These are phyloP conservation scores for Fusarium sp. DNA, from an alignment of 2,329 filamentous ascomycete genomes.

Conservation along the genomic window DNA sequence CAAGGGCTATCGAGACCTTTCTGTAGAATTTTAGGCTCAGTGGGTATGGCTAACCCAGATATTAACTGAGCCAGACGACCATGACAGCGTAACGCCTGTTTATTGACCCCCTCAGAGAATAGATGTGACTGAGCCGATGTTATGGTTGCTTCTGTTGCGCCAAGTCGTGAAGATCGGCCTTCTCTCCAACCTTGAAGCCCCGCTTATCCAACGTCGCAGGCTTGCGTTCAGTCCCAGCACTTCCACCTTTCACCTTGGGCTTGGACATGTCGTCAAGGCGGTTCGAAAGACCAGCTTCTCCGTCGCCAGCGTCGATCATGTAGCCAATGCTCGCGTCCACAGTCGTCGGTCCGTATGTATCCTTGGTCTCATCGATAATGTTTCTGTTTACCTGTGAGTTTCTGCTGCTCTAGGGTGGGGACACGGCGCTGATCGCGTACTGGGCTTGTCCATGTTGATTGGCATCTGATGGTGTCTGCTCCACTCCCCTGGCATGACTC, in stretches of 20 bases:
- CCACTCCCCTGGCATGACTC: neutral
- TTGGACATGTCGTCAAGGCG: slow-evolving; percentile 6
- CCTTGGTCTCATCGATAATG: slow-evolving; percentile 18
- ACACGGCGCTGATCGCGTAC: neutral
- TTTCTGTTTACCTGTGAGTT: neutral
- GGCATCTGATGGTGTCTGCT: slow-evolving; percentile 10
- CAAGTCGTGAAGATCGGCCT: slow-evolving; percentile 11
- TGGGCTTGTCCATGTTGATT: slow-evolving; percentile 24
- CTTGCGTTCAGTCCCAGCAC: neutral
- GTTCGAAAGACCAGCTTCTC: neutral
- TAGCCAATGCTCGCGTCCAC: slow-evolving; percentile 17
- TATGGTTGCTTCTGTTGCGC: slow-evolving; percentile 18
- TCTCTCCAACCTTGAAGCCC: slow-evolving; percentile 18
- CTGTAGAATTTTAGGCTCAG: neutral
- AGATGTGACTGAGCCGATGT: neutral
- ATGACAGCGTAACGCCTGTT: neutral
- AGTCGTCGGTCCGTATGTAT: neutral
- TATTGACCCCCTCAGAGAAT: neutral
- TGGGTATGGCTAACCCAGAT: neutral
- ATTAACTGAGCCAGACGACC: neutral
- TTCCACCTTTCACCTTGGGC: neutral
- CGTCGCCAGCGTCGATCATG: slow-evolving; percentile 6
- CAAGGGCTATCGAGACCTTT: neutral
- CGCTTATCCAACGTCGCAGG: neutral
- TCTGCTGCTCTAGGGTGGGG: no score